Base-by-base conservation (phyloP, 2,329 filamentous ascomycete species). In the Monilinia aucupariae region DNA sequence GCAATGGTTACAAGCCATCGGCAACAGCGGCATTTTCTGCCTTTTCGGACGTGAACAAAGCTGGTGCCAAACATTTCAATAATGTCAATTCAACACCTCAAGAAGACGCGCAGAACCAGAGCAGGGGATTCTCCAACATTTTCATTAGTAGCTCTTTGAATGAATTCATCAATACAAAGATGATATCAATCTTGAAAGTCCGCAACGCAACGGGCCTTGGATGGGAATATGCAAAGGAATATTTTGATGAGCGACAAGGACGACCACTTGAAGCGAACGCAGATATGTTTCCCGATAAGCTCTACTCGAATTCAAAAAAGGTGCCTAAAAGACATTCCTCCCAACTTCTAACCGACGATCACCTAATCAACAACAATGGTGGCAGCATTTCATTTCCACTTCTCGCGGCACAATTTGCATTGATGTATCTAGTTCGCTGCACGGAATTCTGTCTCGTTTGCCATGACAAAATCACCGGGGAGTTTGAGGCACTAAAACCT, bases 381-480 rank as follows among this genome's bases (percentile, higher is more conserved):
- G 70, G 70, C 0, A 69, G 76, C 20, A 68, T 78, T 41, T 86
- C 82, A 52, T 75, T 85, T 43, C 81, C 82, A 1, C 74, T 87
- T 34, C 68, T 83, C 34, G 80, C 82, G 1, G 90, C 91, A 81
- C 89, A 96, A 67, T 94, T 92, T 68, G 81, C 86, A 0, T 78
- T 96, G 32, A 85, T 87, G 1, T 89, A 92, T 70, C 85, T 96
- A 64, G 82, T 89, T 9, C 86, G 85, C 64, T 96, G 91, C 73
- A 91, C 90, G 0, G 86, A 94, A 61, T 96, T 93, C 74, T 97
- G 92, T 74, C 81, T 96, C 61, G 86, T 92, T 30, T 97, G 92
- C 71, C 90, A 96, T 74, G 82, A 83, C 68, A 87, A 82, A 68
- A 81, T 90, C 43, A 80, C 81, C 2, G 80, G 80, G 2, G 82